A percentile compares a stretch with the other conserved stretches of the same genome.
Evolutionary conservation across 129 eudicot species (phyloP).

Genomic region (Tagetes patula): DNA sequence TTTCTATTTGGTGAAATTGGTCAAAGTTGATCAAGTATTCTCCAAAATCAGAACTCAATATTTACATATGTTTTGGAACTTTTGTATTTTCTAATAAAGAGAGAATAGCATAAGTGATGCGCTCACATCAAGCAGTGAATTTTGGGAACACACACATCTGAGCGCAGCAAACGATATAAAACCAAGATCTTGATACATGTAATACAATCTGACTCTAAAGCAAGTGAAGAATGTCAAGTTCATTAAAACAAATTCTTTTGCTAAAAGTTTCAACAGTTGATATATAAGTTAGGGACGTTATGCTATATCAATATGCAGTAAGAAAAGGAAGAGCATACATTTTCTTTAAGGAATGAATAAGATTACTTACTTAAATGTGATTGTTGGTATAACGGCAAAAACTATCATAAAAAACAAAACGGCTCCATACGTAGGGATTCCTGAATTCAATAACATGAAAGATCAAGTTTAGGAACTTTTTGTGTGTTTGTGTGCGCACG

Average conservation of each 20-base stretch:
- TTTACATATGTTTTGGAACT: no score
- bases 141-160: no score
- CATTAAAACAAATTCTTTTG: not conserved
- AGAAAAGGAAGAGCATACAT: conserved; percentile 12
- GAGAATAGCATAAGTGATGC: no score
- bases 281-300: conserved; percentile 6
- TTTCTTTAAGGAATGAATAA: not conserved
- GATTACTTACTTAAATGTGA: conserved; percentile 71
- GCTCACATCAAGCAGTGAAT: no score
- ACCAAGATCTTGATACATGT: not conserved
- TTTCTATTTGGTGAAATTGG: no score
- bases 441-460: conserved; percentile 43
- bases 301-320: not conserved
- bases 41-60: no score
- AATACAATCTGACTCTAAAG: not conserved
- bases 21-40: no score
- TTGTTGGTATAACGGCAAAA: conserved; percentile 85
- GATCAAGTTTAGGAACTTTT: conserved; percentile 7
- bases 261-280: conserved; percentile 11
- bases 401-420: conserved; percentile 62
- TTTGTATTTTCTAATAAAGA: no score
- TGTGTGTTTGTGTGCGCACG: not conserved
- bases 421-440: conserved; percentile 60
- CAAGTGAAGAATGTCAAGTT: not conserved
- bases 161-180: no score